phyloP scores from a whole-genome alignment of 2,329 filamentous ascomycete species.

The Meredithiella fracta region DNA sequence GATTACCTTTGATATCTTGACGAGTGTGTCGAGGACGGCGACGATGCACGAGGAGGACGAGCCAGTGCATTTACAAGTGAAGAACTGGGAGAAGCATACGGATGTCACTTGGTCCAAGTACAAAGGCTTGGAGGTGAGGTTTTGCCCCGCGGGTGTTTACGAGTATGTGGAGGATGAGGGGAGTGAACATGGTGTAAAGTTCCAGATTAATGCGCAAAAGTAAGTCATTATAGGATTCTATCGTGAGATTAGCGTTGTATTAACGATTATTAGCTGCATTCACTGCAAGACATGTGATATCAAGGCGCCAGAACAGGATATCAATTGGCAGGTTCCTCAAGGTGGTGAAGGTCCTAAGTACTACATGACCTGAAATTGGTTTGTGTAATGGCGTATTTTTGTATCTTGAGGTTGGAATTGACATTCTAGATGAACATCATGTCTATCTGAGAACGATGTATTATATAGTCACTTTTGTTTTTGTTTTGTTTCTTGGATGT shows the following conservation, averaged over 20 bases:
- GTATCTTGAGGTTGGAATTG: no score
- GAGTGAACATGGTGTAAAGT: slow-evolving; percentile 76
- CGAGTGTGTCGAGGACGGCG: slow-evolving; percentile 83
- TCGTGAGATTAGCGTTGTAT: not conserved
- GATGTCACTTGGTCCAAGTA: slow-evolving; percentile 68
- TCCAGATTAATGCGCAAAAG: slow-evolving; percentile 98
- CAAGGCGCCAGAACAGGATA: slow-evolving; percentile 91
- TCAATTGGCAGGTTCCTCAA: slow-evolving; percentile 92
- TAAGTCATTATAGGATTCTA: slow-evolving; percentile 33
- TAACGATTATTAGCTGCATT: slow-evolving; percentile 54
- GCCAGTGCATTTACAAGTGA: slow-evolving; percentile 85
- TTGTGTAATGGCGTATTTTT: not conserved
- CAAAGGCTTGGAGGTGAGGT: slow-evolving; percentile 86
- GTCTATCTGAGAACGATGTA: not conserved
- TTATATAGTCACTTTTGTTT: not conserved
- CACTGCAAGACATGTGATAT: slow-evolving; percentile 99
- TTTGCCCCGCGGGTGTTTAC: slow-evolving; percentile 94
- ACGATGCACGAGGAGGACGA: slow-evolving; percentile 99
- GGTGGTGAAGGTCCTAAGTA: slow-evolving; percentile 67
- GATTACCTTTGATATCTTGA: slow-evolving; percentile 90
- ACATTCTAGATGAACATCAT: no score
- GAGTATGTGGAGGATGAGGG: slow-evolving; percentile 89
- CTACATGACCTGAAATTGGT: slow-evolving; percentile 40
- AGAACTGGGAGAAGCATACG: slow-evolving; percentile 87
- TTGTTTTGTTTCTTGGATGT: not conserved